Evolutionary conservation across 164 flowering plant species (phyloP).

Genomic region (Vitis cinerea): DNA sequence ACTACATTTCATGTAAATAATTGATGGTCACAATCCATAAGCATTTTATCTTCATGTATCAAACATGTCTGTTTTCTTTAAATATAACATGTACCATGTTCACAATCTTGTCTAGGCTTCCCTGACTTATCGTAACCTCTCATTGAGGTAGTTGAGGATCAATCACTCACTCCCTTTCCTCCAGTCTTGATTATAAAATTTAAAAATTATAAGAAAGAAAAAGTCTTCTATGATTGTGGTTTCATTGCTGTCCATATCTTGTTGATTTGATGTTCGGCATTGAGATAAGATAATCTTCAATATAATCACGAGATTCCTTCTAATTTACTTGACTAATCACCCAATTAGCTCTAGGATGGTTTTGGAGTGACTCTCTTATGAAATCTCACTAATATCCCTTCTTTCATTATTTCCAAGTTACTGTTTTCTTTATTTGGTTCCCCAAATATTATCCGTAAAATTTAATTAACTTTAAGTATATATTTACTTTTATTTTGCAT

Average conservation of each 20-base stretch:
- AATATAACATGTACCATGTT: background rate
- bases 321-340: too few species aligned
- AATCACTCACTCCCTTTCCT: constrained; percentile 1
- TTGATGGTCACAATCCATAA: too few species aligned
- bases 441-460: too few species aligned
- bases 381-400: too few species aligned
- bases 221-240: constrained; percentile 1
- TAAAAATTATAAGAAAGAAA: background rate
- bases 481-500: too few species aligned
- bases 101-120: background rate
- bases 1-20: too few species aligned
- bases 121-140: background rate
- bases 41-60: too few species aligned
- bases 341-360: too few species aligned
- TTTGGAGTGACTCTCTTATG: too few species aligned
- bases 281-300: background rate
- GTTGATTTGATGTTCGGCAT: constrained; percentile 1
- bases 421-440: too few species aligned
- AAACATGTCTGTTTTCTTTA: background rate
- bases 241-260: background rate
- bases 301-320: background rate
- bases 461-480: too few species aligned
- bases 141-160: background rate
- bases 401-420: too few species aligned
- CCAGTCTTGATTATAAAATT: background rate